Percentiles rank a stretch among this genome's conserved stretches.
Evolutionary conservation across 2,329 filamentous ascomycete species (phyloP).

Genomic region (Cytospora piceicola): DNA sequence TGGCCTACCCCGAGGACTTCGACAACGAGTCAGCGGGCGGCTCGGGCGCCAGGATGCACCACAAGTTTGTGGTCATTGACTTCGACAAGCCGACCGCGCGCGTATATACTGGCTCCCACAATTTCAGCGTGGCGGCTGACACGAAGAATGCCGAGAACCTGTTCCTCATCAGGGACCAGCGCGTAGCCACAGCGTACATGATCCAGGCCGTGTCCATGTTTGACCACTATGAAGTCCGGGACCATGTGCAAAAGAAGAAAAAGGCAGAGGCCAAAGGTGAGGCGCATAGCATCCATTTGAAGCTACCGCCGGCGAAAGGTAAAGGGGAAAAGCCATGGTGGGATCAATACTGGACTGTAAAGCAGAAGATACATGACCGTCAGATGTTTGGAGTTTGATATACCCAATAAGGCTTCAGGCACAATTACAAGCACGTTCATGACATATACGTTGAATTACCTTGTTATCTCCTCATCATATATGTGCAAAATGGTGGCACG

Average conservation of each 20-base stretch:
- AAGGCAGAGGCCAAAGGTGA: constrained; percentile 29
- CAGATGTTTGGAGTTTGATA: constrained; percentile 31
- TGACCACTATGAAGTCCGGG: constrained; percentile 34
- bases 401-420: neutral
- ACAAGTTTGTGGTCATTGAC: constrained; percentile 35
- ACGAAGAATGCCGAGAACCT: constrained; percentile 33
- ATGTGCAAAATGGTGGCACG: too few species aligned
- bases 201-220: constrained; percentile 35
- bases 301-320: constrained; percentile 24
- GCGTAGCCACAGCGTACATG: constrained; percentile 34
- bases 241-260: constrained; percentile 29
- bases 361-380: constrained; percentile 32
- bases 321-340: constrained; percentile 33
- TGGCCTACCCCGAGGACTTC: constrained; percentile 33
- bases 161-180: constrained; percentile 32
- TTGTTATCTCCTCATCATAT: too few species aligned
- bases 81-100: constrained; percentile 34
- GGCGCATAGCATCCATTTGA: constrained; percentile 29
- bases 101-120: constrained; percentile 34
- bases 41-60: constrained; percentile 33
- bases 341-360: constrained; percentile 33
- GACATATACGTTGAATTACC: too few species aligned
- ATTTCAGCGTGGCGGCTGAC: constrained; percentile 33
- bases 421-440: neutral
- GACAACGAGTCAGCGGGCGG: constrained; percentile 32